Conservation (phyloP, 2,329 filamentous ascomycete genomes). For the Chrysosphaeria jannelii region DNA sequence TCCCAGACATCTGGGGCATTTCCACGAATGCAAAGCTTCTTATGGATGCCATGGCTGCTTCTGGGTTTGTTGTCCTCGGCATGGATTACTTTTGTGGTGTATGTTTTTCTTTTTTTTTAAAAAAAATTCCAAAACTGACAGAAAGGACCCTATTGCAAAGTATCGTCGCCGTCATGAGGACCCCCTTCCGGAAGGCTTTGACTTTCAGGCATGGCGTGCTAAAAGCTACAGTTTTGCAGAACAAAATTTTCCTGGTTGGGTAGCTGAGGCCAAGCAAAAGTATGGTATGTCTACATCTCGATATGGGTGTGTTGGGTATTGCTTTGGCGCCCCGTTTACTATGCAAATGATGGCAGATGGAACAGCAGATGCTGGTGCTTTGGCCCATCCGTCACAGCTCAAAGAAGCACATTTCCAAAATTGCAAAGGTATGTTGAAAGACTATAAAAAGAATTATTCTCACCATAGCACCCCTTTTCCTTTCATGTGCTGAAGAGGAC, state of each 20-base stretch:
- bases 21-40: slow-evolving; percentile 5
- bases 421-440: slow-evolving; percentile 8
- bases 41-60: slow-evolving; percentile 5
- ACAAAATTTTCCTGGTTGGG: slow-evolving; percentile 15
- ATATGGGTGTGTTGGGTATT: slow-evolving; percentile 14
- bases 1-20: slow-evolving; percentile 5
- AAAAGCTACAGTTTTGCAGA: slow-evolving; percentile 15
- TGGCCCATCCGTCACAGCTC: slow-evolving; percentile 19
- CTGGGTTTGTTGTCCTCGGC: slow-evolving; percentile 4
- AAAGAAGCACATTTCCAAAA: slow-evolving; percentile 15
- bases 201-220: slow-evolving; percentile 16
- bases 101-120: not conserved
- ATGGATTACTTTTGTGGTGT: slow-evolving; percentile 5
- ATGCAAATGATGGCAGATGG: slow-evolving; percentile 11
- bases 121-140: not conserved
- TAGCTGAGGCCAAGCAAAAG: slow-evolving; percentile 9
- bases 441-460: not conserved
- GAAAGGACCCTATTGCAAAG: slow-evolving; percentile 9
- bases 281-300: slow-evolving; percentile 10
- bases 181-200: slow-evolving; percentile 11
- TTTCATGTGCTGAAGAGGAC: slow-evolving; percentile 16
- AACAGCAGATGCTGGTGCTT: slow-evolving; percentile 13
- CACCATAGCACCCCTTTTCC: slow-evolving; percentile 11
- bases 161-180: slow-evolving; percentile 5
- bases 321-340: slow-evolving; percentile 15